These are phyloP conservation scores for Grosmannia huntii DNA, from an alignment of 2,329 filamentous ascomycete species.

Conservation along the genomic window DNA sequence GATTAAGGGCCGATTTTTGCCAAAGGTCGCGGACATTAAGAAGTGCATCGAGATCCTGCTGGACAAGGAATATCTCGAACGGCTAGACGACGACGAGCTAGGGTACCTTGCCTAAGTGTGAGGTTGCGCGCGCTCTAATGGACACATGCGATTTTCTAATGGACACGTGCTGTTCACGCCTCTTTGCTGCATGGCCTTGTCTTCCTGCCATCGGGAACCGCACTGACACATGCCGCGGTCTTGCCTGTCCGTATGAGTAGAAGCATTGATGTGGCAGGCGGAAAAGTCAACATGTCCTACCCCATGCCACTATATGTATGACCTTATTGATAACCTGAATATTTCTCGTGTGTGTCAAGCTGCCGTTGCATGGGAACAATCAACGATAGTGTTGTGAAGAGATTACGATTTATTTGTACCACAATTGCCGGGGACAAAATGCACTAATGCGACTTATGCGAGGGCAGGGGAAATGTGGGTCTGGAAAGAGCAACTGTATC, in stretches of 20 bases:
- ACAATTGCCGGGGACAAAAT: not conserved
- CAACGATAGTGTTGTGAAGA: not conserved
- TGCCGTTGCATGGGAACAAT: not conserved
- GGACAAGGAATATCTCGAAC: conserved; percentile 97
- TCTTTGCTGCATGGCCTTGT: not conserved
- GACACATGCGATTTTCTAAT: not conserved
- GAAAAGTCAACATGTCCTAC: not conserved
- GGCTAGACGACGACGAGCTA: conserved; percentile 84
- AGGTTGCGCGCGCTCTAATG: not conserved
- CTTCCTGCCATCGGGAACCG: not conserved
- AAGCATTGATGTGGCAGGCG: not conserved
- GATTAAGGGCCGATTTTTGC: conserved; percentile 84
- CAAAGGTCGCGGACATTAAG: conserved; percentile 92
- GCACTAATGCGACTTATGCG: not conserved
- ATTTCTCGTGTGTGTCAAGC: not conserved
- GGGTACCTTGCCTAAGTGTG: conserved; percentile 71
- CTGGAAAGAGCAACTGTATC: not conserved
- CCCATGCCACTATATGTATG: not conserved
- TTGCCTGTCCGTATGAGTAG: not conserved
- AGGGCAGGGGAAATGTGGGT: not conserved
- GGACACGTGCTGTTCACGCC: not conserved
- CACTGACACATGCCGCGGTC: not conserved
- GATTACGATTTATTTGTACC: no score
- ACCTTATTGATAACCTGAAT: not conserved
- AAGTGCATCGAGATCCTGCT: conserved; percentile 98